phyloP scores from a whole-genome alignment of 2,329 filamentous ascomycete species.

The Talaromyces sp. region DNA sequence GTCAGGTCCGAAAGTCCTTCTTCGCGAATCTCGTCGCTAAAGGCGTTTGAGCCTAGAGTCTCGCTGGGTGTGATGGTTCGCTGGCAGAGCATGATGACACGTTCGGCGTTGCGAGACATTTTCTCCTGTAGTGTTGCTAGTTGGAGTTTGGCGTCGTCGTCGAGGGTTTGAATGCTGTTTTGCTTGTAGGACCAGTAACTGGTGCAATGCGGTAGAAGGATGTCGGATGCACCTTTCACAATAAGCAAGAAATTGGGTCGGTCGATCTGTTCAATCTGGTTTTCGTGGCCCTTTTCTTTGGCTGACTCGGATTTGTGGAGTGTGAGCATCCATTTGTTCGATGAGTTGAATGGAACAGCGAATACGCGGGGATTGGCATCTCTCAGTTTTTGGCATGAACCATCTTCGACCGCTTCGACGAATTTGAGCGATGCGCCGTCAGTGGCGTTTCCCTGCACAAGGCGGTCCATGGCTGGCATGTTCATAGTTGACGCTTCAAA shows the following conservation, averaged over 20 bases:
- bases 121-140: constrained; percentile 64
- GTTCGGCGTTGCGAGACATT: constrained; percentile 67
- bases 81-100: constrained; percentile 67
- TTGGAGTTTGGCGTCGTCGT: constrained; percentile 45
- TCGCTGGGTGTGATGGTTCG: constrained; percentile 53
- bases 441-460: constrained; percentile 72
- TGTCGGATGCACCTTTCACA: constrained; percentile 76
- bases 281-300: constrained; percentile 24
- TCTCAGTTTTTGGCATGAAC: constrained; percentile 42
- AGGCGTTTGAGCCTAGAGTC: constrained; percentile 49
- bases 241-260: constrained; percentile 34
- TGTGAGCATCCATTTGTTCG: constrained; percentile 79
- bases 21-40: constrained; percentile 51
- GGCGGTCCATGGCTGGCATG: constrained; percentile 60
- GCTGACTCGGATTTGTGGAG: constrained; percentile 40
- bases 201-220: constrained; percentile 65
- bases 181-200: constrained; percentile 58
- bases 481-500: constrained; percentile 67
- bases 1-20: constrained; percentile 46
- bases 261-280: constrained; percentile 7
- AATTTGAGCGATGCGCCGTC: constrained; percentile 73
- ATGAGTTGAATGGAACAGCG: constrained; percentile 75
- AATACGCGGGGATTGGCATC: constrained; percentile 62
- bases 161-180: constrained; percentile 56
- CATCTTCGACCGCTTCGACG: constrained; percentile 52